These are phyloP conservation scores for Hordeum marinum DNA, from an alignment of 176 grass and related monocot species.

Conservation along the genomic window DNA sequence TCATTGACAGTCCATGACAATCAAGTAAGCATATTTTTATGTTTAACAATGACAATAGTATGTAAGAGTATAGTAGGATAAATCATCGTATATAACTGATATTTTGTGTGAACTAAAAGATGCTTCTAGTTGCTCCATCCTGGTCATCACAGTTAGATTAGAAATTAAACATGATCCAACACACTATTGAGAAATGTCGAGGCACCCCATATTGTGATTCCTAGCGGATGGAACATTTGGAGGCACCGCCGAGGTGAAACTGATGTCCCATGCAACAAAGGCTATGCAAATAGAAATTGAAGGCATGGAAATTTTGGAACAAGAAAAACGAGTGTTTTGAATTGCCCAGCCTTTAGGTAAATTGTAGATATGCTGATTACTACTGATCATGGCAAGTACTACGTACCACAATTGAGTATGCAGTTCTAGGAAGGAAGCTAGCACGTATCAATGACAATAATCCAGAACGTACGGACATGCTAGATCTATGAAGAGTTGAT, in stretches of 20 bases:
- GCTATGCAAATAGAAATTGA: constrained; percentile 24
- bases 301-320: not conserved
- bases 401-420: constrained; percentile 77
- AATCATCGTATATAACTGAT: not conserved
- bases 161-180: not conserved
- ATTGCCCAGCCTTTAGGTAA: no score
- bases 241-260: constrained; percentile 28
- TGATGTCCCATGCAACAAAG: constrained; percentile 48
- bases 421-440: constrained; percentile 81
- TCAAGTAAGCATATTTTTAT: not conserved
- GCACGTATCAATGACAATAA: constrained; percentile 57
- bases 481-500: constrained; percentile 49
- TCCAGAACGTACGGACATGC: constrained; percentile 46
- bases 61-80: not conserved
- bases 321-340: no score
- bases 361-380: no score
- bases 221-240: constrained; percentile 30
- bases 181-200: not conserved
- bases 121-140: not conserved
- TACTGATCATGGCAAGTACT: not conserved
- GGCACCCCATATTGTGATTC: constrained; percentile 44
- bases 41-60: not conserved
- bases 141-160: not conserved
- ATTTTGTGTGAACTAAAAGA: not conserved
- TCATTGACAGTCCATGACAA: not conserved